Evolutionary conservation across 75 land plant species (phyloP).

Genomic region (Picea glauca): DNA sequence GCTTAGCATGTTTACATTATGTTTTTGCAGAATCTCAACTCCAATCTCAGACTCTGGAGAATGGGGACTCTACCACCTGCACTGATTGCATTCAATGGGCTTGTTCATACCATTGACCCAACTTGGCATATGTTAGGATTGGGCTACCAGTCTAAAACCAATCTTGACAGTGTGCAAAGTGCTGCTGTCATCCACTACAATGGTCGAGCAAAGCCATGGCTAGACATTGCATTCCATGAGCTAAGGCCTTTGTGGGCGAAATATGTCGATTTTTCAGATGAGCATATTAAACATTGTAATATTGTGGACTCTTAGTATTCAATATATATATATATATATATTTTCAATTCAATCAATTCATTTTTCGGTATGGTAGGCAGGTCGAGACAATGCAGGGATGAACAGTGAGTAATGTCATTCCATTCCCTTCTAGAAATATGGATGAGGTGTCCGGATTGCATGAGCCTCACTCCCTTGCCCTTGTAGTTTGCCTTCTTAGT

Average conservation of each 20-base stretch:
- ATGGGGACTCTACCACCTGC: slow-evolving; percentile 78
- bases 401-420: background rate
- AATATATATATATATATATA: background rate
- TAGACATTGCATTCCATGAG: slow-evolving; percentile 69
- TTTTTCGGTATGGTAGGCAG: background rate
- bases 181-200: slow-evolving; percentile 82
- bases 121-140: slow-evolving; percentile 77
- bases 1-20: background rate
- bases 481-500: too few species aligned
- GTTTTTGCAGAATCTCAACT: slow-evolving; percentile 53
- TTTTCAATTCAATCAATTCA: background rate
- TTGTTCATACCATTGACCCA: slow-evolving; percentile 63
- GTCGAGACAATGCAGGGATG: background rate
- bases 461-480: background rate
- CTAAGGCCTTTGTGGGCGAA: slow-evolving; percentile 63
- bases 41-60: slow-evolving; percentile 71
- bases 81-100: slow-evolving; percentile 67
- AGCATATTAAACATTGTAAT: slow-evolving; percentile 54
- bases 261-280: slow-evolving; percentile 64
- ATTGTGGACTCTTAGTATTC: slow-evolving; percentile 16
- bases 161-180: slow-evolving; percentile 18
- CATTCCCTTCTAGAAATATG: background rate
- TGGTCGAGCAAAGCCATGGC: slow-evolving; percentile 90
- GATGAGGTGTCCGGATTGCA: background rate
- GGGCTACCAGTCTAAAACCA: slow-evolving; percentile 52